These are phyloP conservation scores for Fusarium pseudoanthophilum DNA, from an alignment of 2,329 filamentous ascomycete species.

Conservation along the genomic window DNA sequence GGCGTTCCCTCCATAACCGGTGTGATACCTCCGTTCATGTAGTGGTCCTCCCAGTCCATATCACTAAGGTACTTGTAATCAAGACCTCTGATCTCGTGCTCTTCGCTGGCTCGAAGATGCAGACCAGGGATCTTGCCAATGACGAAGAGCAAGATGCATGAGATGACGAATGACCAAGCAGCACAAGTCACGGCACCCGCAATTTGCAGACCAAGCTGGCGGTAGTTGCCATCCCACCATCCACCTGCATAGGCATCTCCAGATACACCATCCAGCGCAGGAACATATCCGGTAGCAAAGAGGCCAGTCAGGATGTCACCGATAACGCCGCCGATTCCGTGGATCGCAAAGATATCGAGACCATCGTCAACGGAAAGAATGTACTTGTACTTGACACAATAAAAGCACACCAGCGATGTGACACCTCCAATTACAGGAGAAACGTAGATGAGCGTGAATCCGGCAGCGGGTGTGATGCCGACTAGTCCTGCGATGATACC, in stretches of 20 bases:
- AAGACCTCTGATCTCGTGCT: constrained; percentile 64
- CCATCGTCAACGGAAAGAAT: constrained; percentile 66
- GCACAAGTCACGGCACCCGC: constrained; percentile 67
- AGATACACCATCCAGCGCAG: constrained; percentile 62
- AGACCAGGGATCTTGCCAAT: constrained; percentile 68
- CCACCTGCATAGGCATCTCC: constrained; percentile 57
- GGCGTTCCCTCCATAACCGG: constrained; percentile 32
- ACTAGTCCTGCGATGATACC: constrained; percentile 67
- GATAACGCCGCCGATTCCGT: constrained; percentile 68
- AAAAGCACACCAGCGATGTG: constrained; percentile 60
- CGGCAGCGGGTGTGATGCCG: constrained; percentile 68
- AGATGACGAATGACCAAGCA: constrained; percentile 64
- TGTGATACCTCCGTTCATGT: constrained; percentile 27
- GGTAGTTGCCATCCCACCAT: constrained; percentile 62
- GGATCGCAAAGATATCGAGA: constrained; percentile 69
- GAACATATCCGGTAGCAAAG: constrained; percentile 62
- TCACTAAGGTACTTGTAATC: constrained; percentile 53
- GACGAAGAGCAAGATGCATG: constrained; percentile 62
- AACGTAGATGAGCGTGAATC: constrained; percentile 63
- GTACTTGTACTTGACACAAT: constrained; percentile 60
- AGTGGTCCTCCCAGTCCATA: constrained; percentile 40
- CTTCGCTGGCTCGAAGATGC: constrained; percentile 64
- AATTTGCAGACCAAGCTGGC: constrained; percentile 67
- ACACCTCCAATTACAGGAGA: constrained; percentile 63
- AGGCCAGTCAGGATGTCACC: constrained; percentile 67